Evolutionary conservation across 768 basidiomycete species (phyloP), one percentile per base, ranked within the genome.

Genomic region (Lepiota venenata): DNA sequence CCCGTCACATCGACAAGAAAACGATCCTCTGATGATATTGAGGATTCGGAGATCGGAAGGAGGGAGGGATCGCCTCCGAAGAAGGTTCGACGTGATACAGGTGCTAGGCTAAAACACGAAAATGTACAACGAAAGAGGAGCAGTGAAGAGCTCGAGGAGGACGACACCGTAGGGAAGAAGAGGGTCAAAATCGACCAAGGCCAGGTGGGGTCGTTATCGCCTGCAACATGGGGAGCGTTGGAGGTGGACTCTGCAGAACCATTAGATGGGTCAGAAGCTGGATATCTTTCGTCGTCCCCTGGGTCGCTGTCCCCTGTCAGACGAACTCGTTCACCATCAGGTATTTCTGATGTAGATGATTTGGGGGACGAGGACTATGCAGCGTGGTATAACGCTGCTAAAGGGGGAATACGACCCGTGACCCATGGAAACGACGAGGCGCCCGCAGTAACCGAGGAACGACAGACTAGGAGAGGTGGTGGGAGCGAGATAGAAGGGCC

Each of bases 21-120:
- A 64, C 21, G 68, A 38, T 66, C 63, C 0, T 62, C 61, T 22
- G 65, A 71, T 21, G 73, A 70, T 48, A 46, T 47, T 47, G 52
- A 54, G 12, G 52, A 41, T 21, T 7, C n/a, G 8, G 50, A 32
- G 9, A 46, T 40, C 9, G 37, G 29, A 12, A 38, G 22, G 5
- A 11, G 38, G n/a, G n/a, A 15, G 14, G 52, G 45, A 14, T 47
- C 52, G 27, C 52, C 52, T 5, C 35, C 52, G 12, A 54, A 54
- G 41, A 39, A 46, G n/a, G 45, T 27, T 14, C 36, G 44, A 32
- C 38, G 47, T 8, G 50, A 51, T 3, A 27, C 12, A 6, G 18
- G 20, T 40, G 25, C 16, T 39, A 18, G 32, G 11, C 12, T 49
- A 9, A 20, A 25, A 3, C 10, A 11, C 6, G 44, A 39, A 21